A percentile compares a stretch with the other conserved stretches of the same genome.
Conservation (phyloP, 768 basidiomycete genomes). For the Lactarius hengduanensis region DNA sequence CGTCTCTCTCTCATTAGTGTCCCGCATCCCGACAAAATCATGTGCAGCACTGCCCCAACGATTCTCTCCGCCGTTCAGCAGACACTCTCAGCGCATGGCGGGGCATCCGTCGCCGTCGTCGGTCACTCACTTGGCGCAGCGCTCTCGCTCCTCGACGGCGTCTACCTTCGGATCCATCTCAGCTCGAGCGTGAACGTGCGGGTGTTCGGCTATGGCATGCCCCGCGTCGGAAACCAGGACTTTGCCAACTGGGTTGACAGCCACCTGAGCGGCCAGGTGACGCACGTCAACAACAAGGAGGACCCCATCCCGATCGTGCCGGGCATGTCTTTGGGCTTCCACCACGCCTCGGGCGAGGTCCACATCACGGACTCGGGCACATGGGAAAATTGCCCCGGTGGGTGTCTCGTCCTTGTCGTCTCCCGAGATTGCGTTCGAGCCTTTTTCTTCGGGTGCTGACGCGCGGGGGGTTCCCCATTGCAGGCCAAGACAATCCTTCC, state of each 20-base stretch:
- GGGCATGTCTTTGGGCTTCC: constrained; percentile 44
- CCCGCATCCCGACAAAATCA: not conserved
- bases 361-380: constrained; percentile 43
- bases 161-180: constrained; percentile 31
- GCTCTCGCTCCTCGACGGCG: constrained; percentile 32
- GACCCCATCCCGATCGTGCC: constrained; percentile 41
- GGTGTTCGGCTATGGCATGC: constrained; percentile 31
- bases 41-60: constrained; percentile 4
- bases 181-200: constrained; percentile 22
- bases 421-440: not conserved
- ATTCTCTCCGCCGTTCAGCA: constrained; percentile 6
- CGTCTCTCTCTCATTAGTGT: no score
- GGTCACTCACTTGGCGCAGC: constrained; percentile 31
- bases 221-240: constrained; percentile 30
- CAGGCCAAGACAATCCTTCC: constrained; percentile 62
- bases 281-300: constrained; percentile 15
- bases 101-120: constrained; percentile 13
- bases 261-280: not conserved
- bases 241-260: constrained; percentile 19
- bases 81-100: not conserved
- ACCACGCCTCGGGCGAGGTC: constrained; percentile 43
- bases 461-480: not conserved
- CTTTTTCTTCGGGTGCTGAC: not conserved
- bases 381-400: constrained; percentile 59
- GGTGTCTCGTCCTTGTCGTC: not conserved